A percentile compares a stretch with the other conserved stretches of the same genome.
Evolutionary conservation across 2,329 filamentous ascomycete genomes (phyloP).

Genomic region (Dothistroma septosporum): DNA sequence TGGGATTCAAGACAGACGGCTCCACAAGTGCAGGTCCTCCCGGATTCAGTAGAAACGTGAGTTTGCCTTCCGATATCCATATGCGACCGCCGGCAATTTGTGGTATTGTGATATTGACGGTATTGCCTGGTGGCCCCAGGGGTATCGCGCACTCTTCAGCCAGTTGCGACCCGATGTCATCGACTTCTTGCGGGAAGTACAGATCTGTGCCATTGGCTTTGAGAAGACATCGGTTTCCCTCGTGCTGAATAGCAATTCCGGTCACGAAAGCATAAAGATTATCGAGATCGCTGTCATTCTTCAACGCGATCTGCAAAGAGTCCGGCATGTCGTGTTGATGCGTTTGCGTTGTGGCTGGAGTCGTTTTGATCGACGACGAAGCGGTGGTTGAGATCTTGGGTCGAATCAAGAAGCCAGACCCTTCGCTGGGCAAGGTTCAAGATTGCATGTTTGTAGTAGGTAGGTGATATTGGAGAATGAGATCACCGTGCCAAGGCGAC

Average conservation of each 20-base stretch:
- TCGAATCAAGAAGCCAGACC: not conserved
- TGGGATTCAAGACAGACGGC: slow-evolving; percentile 35
- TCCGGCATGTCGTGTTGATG: slow-evolving; percentile 30
- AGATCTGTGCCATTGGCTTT: slow-evolving; percentile 35
- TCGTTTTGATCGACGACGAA: not conserved
- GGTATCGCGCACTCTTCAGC: slow-evolving; percentile 37
- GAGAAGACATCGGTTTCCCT: slow-evolving; percentile 32
- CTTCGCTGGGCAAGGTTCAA: not conserved
- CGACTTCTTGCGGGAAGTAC: slow-evolving; percentile 34
- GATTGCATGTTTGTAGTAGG: no score
- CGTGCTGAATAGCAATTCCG: slow-evolving; percentile 36
- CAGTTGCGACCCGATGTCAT: slow-evolving; percentile 31
- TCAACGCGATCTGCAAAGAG: slow-evolving; percentile 34
- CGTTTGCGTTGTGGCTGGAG: not conserved
- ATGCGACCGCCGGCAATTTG: slow-evolving; percentile 39
- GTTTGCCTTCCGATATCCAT: slow-evolving; percentile 35
- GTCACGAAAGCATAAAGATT: slow-evolving; percentile 37
- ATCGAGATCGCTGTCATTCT: slow-evolving; percentile 33
- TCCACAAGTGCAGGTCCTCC: slow-evolving; percentile 37
- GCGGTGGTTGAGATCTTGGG: not conserved
- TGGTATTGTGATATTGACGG: slow-evolving; percentile 31
- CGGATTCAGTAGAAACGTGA: slow-evolving; percentile 38
- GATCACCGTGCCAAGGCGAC: no score
- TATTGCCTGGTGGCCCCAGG: slow-evolving; percentile 33
- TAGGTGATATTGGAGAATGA: no score